Evolutionary conservation across 768 basidiomycete genomes (phyloP), one percentile per base, ranked within the genome.

Genomic region (Pisolithus albus): DNA sequence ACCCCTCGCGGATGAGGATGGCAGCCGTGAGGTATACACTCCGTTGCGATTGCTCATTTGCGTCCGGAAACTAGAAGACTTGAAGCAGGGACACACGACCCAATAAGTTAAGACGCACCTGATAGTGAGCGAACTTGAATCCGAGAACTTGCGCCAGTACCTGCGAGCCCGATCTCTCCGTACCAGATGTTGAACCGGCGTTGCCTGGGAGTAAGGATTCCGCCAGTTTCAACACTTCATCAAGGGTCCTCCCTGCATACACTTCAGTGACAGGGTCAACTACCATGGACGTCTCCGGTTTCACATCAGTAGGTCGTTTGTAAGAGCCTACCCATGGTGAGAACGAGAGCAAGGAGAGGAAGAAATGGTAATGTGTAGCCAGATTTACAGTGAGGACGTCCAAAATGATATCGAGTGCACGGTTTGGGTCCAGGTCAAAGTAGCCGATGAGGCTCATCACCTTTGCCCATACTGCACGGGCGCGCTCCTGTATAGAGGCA

Each of bases 61-160:
- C 76, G 8, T 86, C 86, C 24, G 75, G 64, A 16, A 73, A 72
- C 83, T 88, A 54, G 5, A 4, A 36, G 34, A 3, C 19, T 38
- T 64, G 48, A 68, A 58, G 59, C 34, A 36, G 46, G 38, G 49
- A 42, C 51, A 18, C 41, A 38, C 38, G 19, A 16, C 13, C 15
- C 34, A 9, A 39, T 36, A n/a, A 24, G 42, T 54, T 40, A 52
- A 38, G 42, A 59, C 78, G 45, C 56, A 92, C 94, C 72, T 94
- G 86, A 67, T 95, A 94, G 64, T 86, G 84, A 8, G 80, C 77
- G 61, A 96, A 95, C 68, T 99, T 99, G 78, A 98, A 98, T n/a
- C 96, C 96, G 19, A 99, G 73, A 7, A 98, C 88, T 70, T 99
- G 93, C 13, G 91, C 85, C 51, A 90, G 70, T 19, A 90, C 85